These are phyloP conservation scores for Hyaloperonospora brassicae DNA, from an alignment of 352 stramenopile species.

Conservation along the genomic window DNA sequence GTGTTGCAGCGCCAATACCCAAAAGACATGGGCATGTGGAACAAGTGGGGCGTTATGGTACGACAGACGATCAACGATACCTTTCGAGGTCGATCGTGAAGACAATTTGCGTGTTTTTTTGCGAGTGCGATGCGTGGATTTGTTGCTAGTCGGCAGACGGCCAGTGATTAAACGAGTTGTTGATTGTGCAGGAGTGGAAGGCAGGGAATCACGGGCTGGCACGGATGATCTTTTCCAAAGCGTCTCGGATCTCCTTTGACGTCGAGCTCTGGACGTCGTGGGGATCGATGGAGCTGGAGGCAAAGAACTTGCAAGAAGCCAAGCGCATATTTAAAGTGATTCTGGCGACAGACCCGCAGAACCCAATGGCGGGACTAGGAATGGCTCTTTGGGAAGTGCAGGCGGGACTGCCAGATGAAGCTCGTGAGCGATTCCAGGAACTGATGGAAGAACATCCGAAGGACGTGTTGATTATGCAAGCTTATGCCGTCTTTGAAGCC, in stretches of 20 bases:
- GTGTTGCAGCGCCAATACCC: conserved; percentile 72
- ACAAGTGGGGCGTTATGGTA: conserved; percentile 85
- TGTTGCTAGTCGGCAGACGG: not conserved
- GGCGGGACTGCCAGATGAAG: conserved; percentile 43
- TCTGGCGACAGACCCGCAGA: conserved; percentile 61
- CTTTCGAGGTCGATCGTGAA: too few relatives aligned
- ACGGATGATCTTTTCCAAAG: conserved; percentile 81
- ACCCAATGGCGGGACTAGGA: conserved; percentile 61
- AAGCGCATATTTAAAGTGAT: conserved; percentile 79
- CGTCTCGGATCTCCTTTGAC: conserved; percentile 65
- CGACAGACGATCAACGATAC: not conserved
- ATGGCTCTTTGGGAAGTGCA: conserved; percentile 64
- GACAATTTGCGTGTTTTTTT: not conserved
- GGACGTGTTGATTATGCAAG: conserved; percentile 70
- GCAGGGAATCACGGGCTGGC: conserved; percentile 73
- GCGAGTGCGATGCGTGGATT: not conserved
- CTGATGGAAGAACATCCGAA: conserved; percentile 44
- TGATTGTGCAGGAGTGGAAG: conserved; percentile 66
- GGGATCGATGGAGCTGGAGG: conserved; percentile 77
- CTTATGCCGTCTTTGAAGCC: conserved; percentile 68
- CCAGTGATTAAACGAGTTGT: not conserved
- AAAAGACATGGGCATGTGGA: conserved; percentile 87
- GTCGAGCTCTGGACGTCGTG: conserved; percentile 75
- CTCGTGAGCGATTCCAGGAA: conserved; percentile 51
- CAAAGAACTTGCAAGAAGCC: conserved; percentile 63